Conservation (phyloP, 2,329 filamentous ascomycete species). For the Botrytis aclada region DNA sequence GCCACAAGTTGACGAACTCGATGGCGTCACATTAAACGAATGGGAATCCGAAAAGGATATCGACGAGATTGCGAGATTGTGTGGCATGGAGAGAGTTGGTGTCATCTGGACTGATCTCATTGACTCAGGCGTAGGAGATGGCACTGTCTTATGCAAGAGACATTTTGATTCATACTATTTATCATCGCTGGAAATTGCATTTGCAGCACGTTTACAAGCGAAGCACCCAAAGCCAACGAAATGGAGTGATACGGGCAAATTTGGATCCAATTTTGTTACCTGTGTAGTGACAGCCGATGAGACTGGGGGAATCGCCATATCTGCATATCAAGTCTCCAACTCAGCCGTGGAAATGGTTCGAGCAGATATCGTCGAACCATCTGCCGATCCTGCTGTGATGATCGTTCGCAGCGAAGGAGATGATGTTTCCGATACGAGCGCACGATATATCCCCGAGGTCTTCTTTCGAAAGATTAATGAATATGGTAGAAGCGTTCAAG, state of each 20-base stretch:
- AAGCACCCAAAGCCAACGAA: slow-evolving; percentile 87
- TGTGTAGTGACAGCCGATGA: slow-evolving; percentile 95
- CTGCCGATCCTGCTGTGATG: slow-evolving; percentile 89
- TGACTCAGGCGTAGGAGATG: slow-evolving; percentile 76
- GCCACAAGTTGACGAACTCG: slow-evolving; percentile 82
- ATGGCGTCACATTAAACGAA: slow-evolving; percentile 79
- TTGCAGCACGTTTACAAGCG: slow-evolving; percentile 83
- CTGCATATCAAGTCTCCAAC: slow-evolving; percentile 92
- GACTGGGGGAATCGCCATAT: slow-evolving; percentile 80
- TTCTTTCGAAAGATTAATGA: slow-evolving; percentile 96
- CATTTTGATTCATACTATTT: slow-evolving; percentile 91
- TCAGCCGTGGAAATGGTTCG: slow-evolving; percentile 95
- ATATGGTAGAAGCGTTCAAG: slow-evolving; percentile 92
- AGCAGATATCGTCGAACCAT: slow-evolving; percentile 92
- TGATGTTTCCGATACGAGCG: slow-evolving; percentile 62
- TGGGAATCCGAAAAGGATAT: slow-evolving; percentile 85
- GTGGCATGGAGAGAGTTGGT: slow-evolving; percentile 83
- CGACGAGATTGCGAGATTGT: slow-evolving; percentile 74
- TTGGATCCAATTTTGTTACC: slow-evolving; percentile 95
- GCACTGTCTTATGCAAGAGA: slow-evolving; percentile 87
- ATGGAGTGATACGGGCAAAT: slow-evolving; percentile 92
- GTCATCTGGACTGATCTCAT: slow-evolving; percentile 93
- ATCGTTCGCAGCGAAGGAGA: slow-evolving; percentile 89
- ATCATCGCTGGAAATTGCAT: slow-evolving; percentile 86
- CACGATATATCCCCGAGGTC: slow-evolving; percentile 92